Evolutionary conservation across 352 stramenopile genomes (phyloP), one percentile per base, ranked within the genome.

Genomic region (Globisporangium ultimum): DNA sequence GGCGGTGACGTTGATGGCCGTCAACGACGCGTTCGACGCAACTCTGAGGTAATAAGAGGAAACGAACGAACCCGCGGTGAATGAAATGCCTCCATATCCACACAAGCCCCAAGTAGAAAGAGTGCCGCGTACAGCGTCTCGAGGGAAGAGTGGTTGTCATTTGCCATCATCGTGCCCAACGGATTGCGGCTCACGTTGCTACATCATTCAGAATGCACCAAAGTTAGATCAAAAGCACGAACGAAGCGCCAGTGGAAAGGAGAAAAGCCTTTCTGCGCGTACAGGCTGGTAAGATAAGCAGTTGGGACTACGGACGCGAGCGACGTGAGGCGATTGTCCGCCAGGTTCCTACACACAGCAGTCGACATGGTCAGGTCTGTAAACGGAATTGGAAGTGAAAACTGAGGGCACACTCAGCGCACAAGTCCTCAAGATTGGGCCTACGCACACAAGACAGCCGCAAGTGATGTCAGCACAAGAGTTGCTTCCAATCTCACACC

Each of bases 1-100:
- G 7, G 20, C 12, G n/a, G 28, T 56, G 17, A 60, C 42, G 7
- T 56, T 38, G 14, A 65, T 41, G 0, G 15, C 20, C 38, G 42
- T 38, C 12, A 65, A 51, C 21, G 59, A 60, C 24, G 47, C 24
- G n/a, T 65, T 65, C 32, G 52, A 55, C 14, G 59, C 59, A 41
- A 60, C 43, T 18, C 59, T 65, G 17, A 28, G 13, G 18, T 6
- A 40, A 40, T 15, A 18, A 3, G 17, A 14, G 18, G 36, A 22
- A 32, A 3, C 20, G 40, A 36, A 36, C 4, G 28, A 36, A 8
- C 7, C 8, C 3, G 12, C 7, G 11, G 22, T 17, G n/a, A 54
- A 48, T 7, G 22, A n/a, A 14, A 9, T 1, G 28, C 28, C 9
- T 36, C 28, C 7, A 36, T 36, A 10, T 36, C 28, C 28, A 36